Evolutionary conservation across 169 alveolate species (phyloP).

Genomic region (Cryptosporidium andersoni): DNA sequence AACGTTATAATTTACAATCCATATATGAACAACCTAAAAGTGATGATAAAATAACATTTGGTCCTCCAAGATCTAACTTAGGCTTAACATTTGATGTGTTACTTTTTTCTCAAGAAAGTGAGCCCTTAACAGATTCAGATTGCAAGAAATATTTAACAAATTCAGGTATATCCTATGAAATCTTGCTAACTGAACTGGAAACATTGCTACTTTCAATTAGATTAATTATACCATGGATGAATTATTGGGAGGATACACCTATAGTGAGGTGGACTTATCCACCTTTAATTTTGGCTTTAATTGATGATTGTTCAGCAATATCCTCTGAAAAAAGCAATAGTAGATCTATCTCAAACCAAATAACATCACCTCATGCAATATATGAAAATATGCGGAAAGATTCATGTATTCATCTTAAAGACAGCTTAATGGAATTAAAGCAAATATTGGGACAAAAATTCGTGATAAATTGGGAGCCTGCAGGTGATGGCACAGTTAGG

Average conservation of each 20-base stretch:
- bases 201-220: slow-evolving; percentile 36
- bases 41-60: background rate
- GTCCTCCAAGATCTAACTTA: slow-evolving; percentile 52
- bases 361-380: too few species aligned
- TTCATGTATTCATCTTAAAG: too few species aligned
- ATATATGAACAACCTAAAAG: slow-evolving; percentile 56
- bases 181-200: slow-evolving; percentile 25
- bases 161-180: background rate
- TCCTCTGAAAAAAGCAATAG: too few species aligned
- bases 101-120: background rate
- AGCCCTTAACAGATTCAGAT: too few species aligned
- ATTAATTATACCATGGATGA: slow-evolving; percentile 50
- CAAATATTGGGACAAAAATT: too few species aligned
- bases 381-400: too few species aligned
- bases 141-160: background rate
- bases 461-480: too few species aligned
- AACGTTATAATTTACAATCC: slow-evolving; percentile 30
- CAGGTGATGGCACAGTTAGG: too few species aligned
- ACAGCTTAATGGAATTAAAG: too few species aligned
- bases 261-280: slow-evolving; percentile 23
- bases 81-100: slow-evolving; percentile 46
- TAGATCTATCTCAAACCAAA: too few species aligned
- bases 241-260: slow-evolving; percentile 44
- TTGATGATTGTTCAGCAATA: background rate
- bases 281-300: background rate